Evolutionary conservation across 768 basidiomycete genomes (phyloP).

Genomic region (Lepiota brunneoincarnata): DNA sequence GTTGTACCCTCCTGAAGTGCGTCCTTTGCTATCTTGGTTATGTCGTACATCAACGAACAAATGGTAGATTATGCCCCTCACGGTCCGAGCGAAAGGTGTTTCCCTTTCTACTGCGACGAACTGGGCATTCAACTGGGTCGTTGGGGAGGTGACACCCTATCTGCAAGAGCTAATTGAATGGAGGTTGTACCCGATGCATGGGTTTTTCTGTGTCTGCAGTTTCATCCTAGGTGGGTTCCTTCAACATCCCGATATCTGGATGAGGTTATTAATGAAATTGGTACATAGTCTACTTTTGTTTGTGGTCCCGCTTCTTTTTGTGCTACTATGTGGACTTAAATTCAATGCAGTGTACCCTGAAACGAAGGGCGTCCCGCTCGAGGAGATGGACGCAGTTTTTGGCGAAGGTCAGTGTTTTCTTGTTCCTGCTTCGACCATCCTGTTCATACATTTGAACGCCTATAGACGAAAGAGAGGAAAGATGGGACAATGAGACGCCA

Average conservation of each 20-base stretch:
- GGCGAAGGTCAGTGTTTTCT: slow-evolving; percentile 63
- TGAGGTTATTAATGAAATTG: neutral
- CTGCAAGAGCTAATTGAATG: slow-evolving; percentile 87
- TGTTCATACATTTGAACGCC: neutral
- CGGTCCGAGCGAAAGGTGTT: slow-evolving; percentile 92
- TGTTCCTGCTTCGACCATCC: neutral
- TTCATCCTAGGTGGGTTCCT: slow-evolving; percentile 63
- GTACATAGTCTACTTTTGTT: slow-evolving; percentile 69
- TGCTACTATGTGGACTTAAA: slow-evolving; percentile 6
- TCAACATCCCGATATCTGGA: neutral
- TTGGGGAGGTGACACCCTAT: slow-evolving; percentile 84
- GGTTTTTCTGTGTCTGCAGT: slow-evolving; percentile 85
- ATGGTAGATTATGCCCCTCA: slow-evolving; percentile 80
- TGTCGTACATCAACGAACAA: neutral
- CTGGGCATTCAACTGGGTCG: slow-evolving; percentile 86
- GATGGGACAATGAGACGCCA: slow-evolving; percentile 60
- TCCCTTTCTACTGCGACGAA: slow-evolving; percentile 91
- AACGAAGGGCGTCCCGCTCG: slow-evolving; percentile 82
- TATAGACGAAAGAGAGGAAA: slow-evolving; percentile 49
- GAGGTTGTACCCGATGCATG: slow-evolving; percentile 95
- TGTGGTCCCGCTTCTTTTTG: slow-evolving; percentile 23
- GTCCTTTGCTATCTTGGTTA: slow-evolving; percentile 9
- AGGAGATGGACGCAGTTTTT: slow-evolving; percentile 90
- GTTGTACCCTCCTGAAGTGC: slow-evolving; percentile 84
- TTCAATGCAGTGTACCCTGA: slow-evolving; percentile 69